phyloP scores from a whole-genome alignment of 139 green algal genomes.

The Marvania coccoides region DNA sequence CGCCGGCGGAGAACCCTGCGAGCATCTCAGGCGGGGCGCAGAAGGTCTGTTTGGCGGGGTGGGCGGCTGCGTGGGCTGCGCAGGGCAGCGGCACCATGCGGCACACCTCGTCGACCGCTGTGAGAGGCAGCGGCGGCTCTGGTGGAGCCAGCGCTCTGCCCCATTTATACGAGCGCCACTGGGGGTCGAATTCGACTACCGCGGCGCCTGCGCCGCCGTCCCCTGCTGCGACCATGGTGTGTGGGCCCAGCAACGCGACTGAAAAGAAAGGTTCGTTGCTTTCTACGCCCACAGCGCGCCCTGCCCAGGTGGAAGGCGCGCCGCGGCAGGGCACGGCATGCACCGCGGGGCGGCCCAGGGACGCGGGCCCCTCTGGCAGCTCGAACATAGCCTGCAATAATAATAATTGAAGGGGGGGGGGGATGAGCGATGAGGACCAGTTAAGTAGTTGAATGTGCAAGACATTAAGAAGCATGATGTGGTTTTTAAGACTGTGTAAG shows the following conservation, averaged over 20 bases:
- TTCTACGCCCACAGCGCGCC: background rate
- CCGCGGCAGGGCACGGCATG: background rate
- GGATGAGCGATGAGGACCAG: too few species aligned
- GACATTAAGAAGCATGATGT: too few species aligned
- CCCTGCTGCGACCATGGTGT: background rate
- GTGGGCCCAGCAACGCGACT: background rate
- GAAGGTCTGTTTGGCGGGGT: too few species aligned
- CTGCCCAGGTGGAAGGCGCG: background rate
- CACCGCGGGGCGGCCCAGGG: background rate
- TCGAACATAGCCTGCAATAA: too few species aligned
- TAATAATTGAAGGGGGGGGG: too few species aligned
- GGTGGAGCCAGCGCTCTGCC: background rate
- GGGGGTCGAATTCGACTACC: slow-evolving; percentile 3
- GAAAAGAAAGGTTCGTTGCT: background rate
- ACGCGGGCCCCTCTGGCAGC: background rate
- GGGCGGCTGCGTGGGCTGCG: too few species aligned
- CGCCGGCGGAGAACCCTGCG: too few species aligned
- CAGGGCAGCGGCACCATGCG: too few species aligned
- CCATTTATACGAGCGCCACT: slow-evolving; percentile 7
- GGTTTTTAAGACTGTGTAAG: too few species aligned
- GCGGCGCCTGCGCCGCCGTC: background rate
- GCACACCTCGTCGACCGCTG: background rate
- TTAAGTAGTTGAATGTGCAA: too few species aligned
- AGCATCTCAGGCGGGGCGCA: too few species aligned
- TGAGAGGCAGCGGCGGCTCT: background rate